Conservation (phyloP, 371 early-diverging fungal species). For the Mucor indicus region DNA sequence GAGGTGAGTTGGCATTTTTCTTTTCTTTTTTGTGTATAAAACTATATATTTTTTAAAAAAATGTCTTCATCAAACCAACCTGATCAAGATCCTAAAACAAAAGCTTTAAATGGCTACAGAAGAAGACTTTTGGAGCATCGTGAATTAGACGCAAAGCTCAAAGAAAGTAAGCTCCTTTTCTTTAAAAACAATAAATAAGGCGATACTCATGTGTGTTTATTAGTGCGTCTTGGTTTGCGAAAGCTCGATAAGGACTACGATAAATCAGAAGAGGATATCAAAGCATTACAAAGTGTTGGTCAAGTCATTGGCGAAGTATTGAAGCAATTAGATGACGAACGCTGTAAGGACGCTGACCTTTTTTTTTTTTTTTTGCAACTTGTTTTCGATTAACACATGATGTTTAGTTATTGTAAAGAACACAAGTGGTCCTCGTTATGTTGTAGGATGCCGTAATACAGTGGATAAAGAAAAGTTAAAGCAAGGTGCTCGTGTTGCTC, state of each 20-base stretch:
- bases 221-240: constrained; percentile 86
- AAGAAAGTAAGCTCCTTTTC: constrained; percentile 89
- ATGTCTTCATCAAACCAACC: constrained; percentile 36
- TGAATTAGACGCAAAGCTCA: constrained; percentile 91
- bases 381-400: too few species aligned
- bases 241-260: constrained; percentile 85
- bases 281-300: constrained; percentile 98
- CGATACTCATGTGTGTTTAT: too few species aligned
- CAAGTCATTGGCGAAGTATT: constrained; percentile 99
- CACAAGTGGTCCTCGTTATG: constrained; percentile 98
- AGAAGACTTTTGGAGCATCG: constrained; percentile 90
- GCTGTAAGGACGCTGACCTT: constrained; percentile 62
- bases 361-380: too few species aligned
- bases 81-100: constrained; percentile 47
- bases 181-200: too few species aligned
- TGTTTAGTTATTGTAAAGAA: constrained; percentile 98
- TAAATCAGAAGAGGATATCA: constrained; percentile 98
- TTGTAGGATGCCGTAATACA: constrained; percentile 97
- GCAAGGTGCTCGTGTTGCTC: constrained; percentile 95
- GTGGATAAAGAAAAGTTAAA: constrained; percentile 92
- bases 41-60: constrained; percentile 1
- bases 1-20: constrained; percentile 1
- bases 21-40: constrained; percentile 2
- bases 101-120: constrained; percentile 83
- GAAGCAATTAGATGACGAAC: constrained; percentile 96